These are phyloP conservation scores for Fusarium staphyleae DNA, from an alignment of 2,329 filamentous ascomycete genomes.

Conservation along the genomic window DNA sequence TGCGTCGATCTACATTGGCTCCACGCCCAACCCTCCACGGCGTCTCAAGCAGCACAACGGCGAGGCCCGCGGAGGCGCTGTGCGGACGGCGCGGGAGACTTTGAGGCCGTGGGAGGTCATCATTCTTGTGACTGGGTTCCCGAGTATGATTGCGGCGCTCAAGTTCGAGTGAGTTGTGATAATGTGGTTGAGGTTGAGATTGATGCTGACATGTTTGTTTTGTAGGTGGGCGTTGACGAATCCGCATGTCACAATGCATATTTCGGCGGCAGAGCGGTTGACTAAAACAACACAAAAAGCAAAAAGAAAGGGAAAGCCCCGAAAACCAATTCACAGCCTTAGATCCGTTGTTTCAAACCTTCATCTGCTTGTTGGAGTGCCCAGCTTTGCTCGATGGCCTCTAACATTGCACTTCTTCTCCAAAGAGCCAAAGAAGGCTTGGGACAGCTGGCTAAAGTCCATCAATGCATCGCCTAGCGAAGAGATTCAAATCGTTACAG, in stretches of 20 bases:
- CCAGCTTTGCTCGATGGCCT: slow-evolving; percentile 85
- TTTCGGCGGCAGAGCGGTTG: slow-evolving; percentile 69
- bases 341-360: slow-evolving; percentile 78
- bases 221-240: slow-evolving; percentile 90
- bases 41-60: slow-evolving; percentile 95
- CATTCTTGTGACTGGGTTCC: slow-evolving; percentile 85
- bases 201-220: slow-evolving; percentile 1
- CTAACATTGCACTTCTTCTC: slow-evolving; percentile 81
- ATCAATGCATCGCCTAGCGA: slow-evolving; percentile 56
- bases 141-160: slow-evolving; percentile 82
- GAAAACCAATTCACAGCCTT: slow-evolving; percentile 66
- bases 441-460: slow-evolving; percentile 65
- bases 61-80: slow-evolving; percentile 78
- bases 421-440: slow-evolving; percentile 71
- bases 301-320: slow-evolving; percentile 62
- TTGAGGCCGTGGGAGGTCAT: slow-evolving; percentile 93
- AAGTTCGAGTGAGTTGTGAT: slow-evolving; percentile 81
- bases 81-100: slow-evolving; percentile 70
- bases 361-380: slow-evolving; percentile 78
- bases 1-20: slow-evolving; percentile 83
- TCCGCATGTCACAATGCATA: slow-evolving; percentile 80
- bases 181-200: not conserved
- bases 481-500: slow-evolving; percentile 62
- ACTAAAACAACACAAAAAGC: slow-evolving; percentile 55
- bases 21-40: slow-evolving; percentile 85